Conservation (phyloP, 2,329 filamentous ascomycete genomes). For the Alternaria ventricosa region DNA sequence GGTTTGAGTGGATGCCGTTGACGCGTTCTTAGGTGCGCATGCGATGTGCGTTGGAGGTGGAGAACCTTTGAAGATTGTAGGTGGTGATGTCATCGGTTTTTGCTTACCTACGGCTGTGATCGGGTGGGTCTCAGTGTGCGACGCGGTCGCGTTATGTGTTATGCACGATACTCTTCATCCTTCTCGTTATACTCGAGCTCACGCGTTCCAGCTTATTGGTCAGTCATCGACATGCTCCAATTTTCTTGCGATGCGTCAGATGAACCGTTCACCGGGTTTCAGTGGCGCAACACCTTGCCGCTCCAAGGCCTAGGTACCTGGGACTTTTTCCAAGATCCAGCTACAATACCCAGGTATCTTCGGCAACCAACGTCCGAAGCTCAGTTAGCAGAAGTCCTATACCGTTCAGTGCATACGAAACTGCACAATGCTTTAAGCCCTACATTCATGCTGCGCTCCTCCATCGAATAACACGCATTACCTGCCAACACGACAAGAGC, state of each 20-base stretch:
- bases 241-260: not conserved
- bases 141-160: not conserved
- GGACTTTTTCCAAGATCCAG: rapidly evolving
- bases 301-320: not conserved
- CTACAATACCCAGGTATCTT: not conserved
- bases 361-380: not conserved
- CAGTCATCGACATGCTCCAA: not conserved
- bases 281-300: not conserved
- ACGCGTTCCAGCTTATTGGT: not conserved
- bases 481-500: not conserved
- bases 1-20: not conserved
- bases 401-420: not conserved
- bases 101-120: not conserved
- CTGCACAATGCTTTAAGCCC: not conserved
- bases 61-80: too few relatives aligned
- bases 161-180: not conserved
- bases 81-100: slow-evolving; percentile 1
- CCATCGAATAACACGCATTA: not conserved
- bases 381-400: not conserved
- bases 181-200: not conserved
- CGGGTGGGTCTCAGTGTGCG: not conserved
- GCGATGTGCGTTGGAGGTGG: not conserved
- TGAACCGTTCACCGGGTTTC: not conserved
- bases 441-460: not conserved
- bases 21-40: not conserved